Evolutionary conservation across 2,329 filamentous ascomycete species (phyloP).

Genomic region (Volutella citrinella): DNA sequence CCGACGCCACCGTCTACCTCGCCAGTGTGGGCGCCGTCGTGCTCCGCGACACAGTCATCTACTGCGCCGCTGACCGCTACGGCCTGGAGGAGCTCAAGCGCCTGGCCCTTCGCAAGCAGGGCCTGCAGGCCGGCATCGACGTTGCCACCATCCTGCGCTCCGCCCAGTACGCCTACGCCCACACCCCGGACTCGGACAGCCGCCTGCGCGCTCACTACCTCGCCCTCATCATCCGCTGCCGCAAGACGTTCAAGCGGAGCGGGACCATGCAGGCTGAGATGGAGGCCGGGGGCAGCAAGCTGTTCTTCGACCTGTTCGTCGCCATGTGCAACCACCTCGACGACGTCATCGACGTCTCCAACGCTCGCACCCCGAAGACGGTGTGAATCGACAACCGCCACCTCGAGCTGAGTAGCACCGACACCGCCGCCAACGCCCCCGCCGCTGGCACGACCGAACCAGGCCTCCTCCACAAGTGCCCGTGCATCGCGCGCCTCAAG

Average conservation of each 20-base stretch:
- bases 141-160: conserved; percentile 88
- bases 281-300: conserved; percentile 83
- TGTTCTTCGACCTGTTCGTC: conserved; percentile 98
- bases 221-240: conserved; percentile 93
- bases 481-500: no score
- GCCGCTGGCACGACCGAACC: conserved; percentile 11
- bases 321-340: conserved; percentile 98
- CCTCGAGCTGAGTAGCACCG: no score
- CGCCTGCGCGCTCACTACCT: conserved; percentile 95
- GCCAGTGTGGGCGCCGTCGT: conserved; percentile 70
- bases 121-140: conserved; percentile 87
- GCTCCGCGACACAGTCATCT: conserved; percentile 89
- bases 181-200: conserved; percentile 91
- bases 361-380: conserved; percentile 57
- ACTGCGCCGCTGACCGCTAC: conserved; percentile 89
- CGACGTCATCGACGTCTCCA: conserved; percentile 86
- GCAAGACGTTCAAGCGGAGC: conserved; percentile 96
- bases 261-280: conserved; percentile 99
- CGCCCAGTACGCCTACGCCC: conserved; percentile 91
- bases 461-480: no score
- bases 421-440: no score
- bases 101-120: conserved; percentile 90
- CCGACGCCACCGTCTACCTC: conserved; percentile 61
- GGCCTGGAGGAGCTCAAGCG: conserved; percentile 89
- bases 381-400: conserved; percentile 44